These are phyloP conservation scores for Eucalyptus pauciflora DNA, from an alignment of 345 rosid species.

Conservation along the genomic window DNA sequence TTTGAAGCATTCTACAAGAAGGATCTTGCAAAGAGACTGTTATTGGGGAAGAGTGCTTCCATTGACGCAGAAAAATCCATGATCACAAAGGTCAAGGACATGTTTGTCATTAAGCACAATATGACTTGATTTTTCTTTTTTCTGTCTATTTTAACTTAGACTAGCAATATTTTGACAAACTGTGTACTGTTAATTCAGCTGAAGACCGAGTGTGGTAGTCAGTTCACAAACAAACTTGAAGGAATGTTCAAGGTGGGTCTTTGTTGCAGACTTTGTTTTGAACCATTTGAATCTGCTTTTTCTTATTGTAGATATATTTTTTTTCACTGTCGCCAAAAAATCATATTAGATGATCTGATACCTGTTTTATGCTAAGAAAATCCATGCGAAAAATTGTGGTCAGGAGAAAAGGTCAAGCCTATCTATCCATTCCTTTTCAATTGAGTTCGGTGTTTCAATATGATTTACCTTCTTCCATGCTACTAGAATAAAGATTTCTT, in stretches of 20 bases:
- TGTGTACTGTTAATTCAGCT: slow-evolving; percentile 43
- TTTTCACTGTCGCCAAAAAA: background rate
- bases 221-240: slow-evolving; percentile 96
- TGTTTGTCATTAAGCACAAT: background rate
- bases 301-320: background rate
- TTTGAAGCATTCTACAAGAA: slow-evolving; percentile 98
- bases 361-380: background rate
- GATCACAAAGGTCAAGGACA: slow-evolving; percentile 76
- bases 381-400: background rate
- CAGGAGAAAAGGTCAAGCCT: background rate
- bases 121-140: background rate
- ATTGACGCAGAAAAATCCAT: slow-evolving; percentile 99
- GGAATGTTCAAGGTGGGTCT: slow-evolving; percentile 93
- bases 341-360: background rate
- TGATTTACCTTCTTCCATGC: background rate
- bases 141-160: background rate
- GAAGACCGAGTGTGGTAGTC: slow-evolving; percentile 97
- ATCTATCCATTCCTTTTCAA: background rate
- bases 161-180: slow-evolving; percentile 8
- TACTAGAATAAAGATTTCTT: background rate
- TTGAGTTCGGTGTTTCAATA: background rate
- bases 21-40: slow-evolving; percentile 93
- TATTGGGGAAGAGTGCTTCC: slow-evolving; percentile 96
- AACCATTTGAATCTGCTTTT: background rate
- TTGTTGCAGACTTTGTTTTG: background rate